Conservation (phyloP, 1,284 basidiomycete species). For the Malassezia caprae region DNA sequence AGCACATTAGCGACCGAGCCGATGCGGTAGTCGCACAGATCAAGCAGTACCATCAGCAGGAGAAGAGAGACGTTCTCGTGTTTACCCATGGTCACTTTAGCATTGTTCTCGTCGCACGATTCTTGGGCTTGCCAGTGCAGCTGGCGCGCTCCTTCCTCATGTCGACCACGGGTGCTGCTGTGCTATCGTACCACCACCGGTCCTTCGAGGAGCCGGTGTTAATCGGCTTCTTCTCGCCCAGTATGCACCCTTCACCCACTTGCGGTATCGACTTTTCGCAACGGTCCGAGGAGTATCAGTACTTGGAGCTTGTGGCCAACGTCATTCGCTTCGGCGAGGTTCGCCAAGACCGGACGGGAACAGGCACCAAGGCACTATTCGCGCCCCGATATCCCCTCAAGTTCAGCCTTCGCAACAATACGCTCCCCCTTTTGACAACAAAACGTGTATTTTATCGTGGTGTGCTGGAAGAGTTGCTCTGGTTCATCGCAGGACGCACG, state of each 20-base stretch:
- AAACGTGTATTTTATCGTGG: conserved; percentile 87
- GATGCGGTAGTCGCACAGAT: conserved; percentile 38
- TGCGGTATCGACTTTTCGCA: neutral
- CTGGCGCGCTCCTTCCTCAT: conserved; percentile 38
- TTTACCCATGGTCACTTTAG: conserved; percentile 46
- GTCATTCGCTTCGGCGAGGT: conserved; percentile 36
- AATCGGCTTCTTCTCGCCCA: conserved; percentile 39
- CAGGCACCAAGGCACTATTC: conserved; percentile 41
- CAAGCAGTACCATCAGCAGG: conserved; percentile 27
- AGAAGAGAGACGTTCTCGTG: conserved; percentile 36
- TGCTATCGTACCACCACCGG: conserved; percentile 42
- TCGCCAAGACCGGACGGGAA: conserved; percentile 40
- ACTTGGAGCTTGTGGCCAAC: conserved; percentile 34
- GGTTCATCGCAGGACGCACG: conserved; percentile 82
- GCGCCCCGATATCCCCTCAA: conserved; percentile 36
- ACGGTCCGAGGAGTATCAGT: conserved; percentile 35
- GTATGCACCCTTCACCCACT: conserved; percentile 15
- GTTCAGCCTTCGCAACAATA: conserved; percentile 30
- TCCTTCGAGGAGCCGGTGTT: conserved; percentile 40
- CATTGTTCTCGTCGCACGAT: conserved; percentile 41
- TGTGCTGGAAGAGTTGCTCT: conserved; percentile 85
- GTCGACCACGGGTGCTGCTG: conserved; percentile 41
- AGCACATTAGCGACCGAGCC: conserved; percentile 36
- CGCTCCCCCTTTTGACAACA: conserved; percentile 79
- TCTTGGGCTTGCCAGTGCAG: conserved; percentile 32